Evolutionary conservation across 352 stramenopile species (phyloP).

Genomic region (Sclerospora graminicola): DNA sequence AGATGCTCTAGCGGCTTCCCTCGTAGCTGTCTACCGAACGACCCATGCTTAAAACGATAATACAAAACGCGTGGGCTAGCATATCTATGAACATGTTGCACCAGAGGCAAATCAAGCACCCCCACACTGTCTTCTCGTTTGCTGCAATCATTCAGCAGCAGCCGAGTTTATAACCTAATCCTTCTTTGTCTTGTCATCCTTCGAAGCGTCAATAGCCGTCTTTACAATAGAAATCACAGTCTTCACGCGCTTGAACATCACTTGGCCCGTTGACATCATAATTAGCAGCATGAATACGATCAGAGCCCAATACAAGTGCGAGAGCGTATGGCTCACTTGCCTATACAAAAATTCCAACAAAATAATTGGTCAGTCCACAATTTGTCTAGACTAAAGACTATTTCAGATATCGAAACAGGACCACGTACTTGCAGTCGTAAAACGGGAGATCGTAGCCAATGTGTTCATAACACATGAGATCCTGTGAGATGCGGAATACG

Average conservation of each 20-base stretch:
- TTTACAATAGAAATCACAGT: conserved; percentile 65
- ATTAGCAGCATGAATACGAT: conserved; percentile 84
- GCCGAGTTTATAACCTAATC: conserved; percentile 47
- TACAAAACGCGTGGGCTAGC: no score
- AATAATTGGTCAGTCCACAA: conserved; percentile 6
- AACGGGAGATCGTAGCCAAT: conserved; percentile 82
- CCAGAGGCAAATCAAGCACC: no score
- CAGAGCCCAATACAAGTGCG: conserved; percentile 81
- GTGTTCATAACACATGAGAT: conserved; percentile 75
- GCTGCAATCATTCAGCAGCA: no score
- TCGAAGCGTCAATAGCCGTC: conserved; percentile 42
- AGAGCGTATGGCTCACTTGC: conserved; percentile 78
- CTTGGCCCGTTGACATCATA: conserved; percentile 68
- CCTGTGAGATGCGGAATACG: conserved; percentile 81
- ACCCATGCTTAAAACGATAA: no score
- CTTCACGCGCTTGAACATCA: conserved; percentile 80
- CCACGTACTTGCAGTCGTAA: conserved; percentile 86
- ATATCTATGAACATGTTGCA: no score
- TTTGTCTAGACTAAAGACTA: conserved; percentile 1
- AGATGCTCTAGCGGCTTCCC: no score
- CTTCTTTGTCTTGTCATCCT: conserved; percentile 44
- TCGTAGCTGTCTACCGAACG: no score
- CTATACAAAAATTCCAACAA: conserved; percentile 20
- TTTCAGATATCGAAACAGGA: background rate
- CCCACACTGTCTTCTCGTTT: no score